These are phyloP conservation scores for Diplocarpon rosae DNA, from an alignment of 2,329 filamentous ascomycete species.

Conservation along the genomic window DNA sequence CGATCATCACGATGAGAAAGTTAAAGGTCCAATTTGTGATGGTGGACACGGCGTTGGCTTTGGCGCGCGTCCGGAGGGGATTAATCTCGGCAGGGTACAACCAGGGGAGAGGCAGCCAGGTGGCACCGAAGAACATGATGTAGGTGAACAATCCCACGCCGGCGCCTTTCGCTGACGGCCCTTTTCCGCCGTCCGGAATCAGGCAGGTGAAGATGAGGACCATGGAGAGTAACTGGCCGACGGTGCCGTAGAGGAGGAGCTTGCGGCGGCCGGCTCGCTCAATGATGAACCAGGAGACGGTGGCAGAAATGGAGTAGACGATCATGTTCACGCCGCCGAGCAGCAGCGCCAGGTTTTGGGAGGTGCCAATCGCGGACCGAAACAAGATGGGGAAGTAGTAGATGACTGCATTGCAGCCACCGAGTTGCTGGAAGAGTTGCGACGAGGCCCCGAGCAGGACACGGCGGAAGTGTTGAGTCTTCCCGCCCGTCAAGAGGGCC, in stretches of 20 bases:
- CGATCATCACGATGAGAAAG: slow-evolving; percentile 37
- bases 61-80: slow-evolving; percentile 47
- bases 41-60: slow-evolving; percentile 53
- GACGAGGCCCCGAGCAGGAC: slow-evolving; percentile 39
- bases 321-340: slow-evolving; percentile 46
- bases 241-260: slow-evolving; percentile 60
- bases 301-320: slow-evolving; percentile 42
- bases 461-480: slow-evolving; percentile 43
- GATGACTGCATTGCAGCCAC: slow-evolving; percentile 35
- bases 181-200: slow-evolving; percentile 24
- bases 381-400: slow-evolving; percentile 42
- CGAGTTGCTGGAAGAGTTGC: slow-evolving; percentile 43
- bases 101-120: slow-evolving; percentile 52
- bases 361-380: slow-evolving; percentile 35
- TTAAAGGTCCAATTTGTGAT: slow-evolving; percentile 43
- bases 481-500: slow-evolving; percentile 39
- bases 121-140: slow-evolving; percentile 49
- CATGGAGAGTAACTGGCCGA: slow-evolving; percentile 56
- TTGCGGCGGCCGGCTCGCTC: slow-evolving; percentile 55
- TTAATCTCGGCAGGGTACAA: slow-evolving; percentile 51
- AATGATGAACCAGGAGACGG: slow-evolving; percentile 39
- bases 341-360: slow-evolving; percentile 39
- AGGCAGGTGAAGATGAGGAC: slow-evolving; percentile 37
- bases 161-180: slow-evolving; percentile 28
- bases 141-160: slow-evolving; percentile 49